Percentiles rank a stretch among this genome's conserved stretches.
phyloP scores from a whole-genome alignment of 495 filamentous ascomycete species.

The Xylona heveae region DNA sequence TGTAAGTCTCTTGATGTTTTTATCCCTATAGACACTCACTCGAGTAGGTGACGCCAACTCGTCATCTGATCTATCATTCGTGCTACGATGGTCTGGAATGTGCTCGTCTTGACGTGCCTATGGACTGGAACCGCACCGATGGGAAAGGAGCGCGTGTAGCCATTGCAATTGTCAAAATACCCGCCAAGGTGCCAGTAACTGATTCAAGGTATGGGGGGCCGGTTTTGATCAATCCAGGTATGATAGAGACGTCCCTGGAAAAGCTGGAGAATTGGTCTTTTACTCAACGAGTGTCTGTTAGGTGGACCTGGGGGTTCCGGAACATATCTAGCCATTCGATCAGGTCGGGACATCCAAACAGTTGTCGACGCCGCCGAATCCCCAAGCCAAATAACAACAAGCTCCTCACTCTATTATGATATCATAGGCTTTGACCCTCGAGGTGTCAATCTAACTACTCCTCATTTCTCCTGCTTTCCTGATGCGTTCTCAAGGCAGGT shows the following conservation, averaged over 20 bases:
- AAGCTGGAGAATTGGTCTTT: neutral
- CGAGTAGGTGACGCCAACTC: slow-evolving; percentile 1
- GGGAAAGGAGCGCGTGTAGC: slow-evolving; percentile 20
- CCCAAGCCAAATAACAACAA: too few relatives aligned
- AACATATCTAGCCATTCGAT: slow-evolving; percentile 16
- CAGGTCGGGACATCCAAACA: slow-evolving; percentile 19
- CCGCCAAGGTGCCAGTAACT: slow-evolving; percentile 22
- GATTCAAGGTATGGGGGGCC: slow-evolving; percentile 25
- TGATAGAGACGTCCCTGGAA: slow-evolving; percentile 1
- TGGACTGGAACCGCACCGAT: slow-evolving; percentile 28
- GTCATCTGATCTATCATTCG: neutral
- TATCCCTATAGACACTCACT: neutral
- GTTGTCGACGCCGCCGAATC: slow-evolving; percentile 16
- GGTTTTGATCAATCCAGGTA: slow-evolving; percentile 25
- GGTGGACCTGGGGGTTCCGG: slow-evolving; percentile 32
- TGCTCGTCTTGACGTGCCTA: slow-evolving; percentile 32
- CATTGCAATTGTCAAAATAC: slow-evolving; percentile 28
- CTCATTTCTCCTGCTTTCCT: slow-evolving; percentile 15
- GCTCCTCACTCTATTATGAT: slow-evolving; percentile 2
- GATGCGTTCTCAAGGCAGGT: slow-evolving; percentile 4
- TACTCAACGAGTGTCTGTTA: slow-evolving; percentile 9
- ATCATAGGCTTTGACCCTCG: slow-evolving; percentile 19
- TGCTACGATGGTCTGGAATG: slow-evolving; percentile 22
- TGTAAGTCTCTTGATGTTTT: neutral
- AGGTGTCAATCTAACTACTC: slow-evolving; percentile 15